phyloP scores from a whole-genome alignment of 441 rosid species.

The Euphorbia schlechtendalii region DNA sequence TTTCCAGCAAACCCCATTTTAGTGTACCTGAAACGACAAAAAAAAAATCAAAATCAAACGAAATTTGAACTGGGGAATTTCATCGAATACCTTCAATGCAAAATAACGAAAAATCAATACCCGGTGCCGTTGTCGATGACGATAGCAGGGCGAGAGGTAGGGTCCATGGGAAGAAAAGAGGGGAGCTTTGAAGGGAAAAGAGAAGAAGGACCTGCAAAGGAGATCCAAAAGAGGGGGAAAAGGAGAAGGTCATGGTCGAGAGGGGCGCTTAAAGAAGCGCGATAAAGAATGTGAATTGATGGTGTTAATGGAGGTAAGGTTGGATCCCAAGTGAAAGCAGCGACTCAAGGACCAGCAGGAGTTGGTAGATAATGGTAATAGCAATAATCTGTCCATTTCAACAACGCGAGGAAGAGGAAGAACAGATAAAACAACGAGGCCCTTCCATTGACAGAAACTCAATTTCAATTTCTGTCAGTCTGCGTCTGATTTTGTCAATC shows the following conservation, averaged over 20 bases:
- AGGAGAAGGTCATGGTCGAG: constrained; percentile 50
- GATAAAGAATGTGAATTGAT: constrained; percentile 10
- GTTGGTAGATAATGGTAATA: constrained; percentile 6
- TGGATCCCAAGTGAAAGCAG: constrained; percentile 58
- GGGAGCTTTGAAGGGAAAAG: constrained; percentile 12
- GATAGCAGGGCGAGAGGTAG: constrained; percentile 87
- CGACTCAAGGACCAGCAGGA: constrained; percentile 27
- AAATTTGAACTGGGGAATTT: constrained; percentile 24
- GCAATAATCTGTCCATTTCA: constrained; percentile 30
- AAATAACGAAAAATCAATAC: constrained; percentile 35
- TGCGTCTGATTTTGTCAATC: neutral
- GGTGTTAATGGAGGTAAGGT: constrained; percentile 26
- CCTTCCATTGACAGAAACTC: too few relatives aligned
- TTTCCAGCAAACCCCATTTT: constrained; percentile 99
- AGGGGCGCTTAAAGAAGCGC: constrained; percentile 29
- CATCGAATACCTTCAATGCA: constrained; percentile 39
- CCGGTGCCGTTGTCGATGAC: constrained; percentile 98
- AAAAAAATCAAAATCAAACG: neutral
- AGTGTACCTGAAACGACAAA: constrained; percentile 50
- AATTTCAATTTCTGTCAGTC: too few relatives aligned
- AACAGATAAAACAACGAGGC: neutral
- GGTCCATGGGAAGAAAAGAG: constrained; percentile 88
- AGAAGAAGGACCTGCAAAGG: constrained; percentile 32
- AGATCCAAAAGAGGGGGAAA: constrained; percentile 43
- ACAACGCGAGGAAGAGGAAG: constrained; percentile 10